A percentile compares a stretch with the other conserved stretches of the same genome.
Evolutionary conservation across 2,329 filamentous ascomycete species (phyloP).

Genomic region (Fonsecaea multimorphosa): DNA sequence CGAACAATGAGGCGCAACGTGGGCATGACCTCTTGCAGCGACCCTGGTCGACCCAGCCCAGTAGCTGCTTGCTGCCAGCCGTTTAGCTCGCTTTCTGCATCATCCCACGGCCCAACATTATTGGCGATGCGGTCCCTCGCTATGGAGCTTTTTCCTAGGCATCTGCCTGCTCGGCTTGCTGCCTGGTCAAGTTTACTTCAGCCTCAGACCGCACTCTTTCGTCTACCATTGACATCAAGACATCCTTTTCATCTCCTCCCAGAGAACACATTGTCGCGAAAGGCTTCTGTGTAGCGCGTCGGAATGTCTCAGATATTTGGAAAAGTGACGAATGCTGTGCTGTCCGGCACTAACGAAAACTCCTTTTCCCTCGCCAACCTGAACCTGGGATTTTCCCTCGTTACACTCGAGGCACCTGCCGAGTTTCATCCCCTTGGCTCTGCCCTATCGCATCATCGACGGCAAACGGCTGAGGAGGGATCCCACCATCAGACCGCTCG

Average conservation of each 20-base stretch:
- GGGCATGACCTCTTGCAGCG: neutral
- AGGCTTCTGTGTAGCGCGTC: neutral
- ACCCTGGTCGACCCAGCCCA: neutral
- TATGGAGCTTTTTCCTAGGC: too few species aligned
- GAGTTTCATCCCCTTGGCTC: constrained; percentile 47
- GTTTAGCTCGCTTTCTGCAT: neutral
- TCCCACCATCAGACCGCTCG: constrained; percentile 47
- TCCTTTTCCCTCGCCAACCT: constrained; percentile 39
- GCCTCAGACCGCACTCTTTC: neutral
- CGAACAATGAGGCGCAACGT: neutral
- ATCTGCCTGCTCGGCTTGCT: neutral
- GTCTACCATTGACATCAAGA: neutral
- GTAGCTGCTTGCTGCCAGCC: too few species aligned
- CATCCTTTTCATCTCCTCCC: neutral
- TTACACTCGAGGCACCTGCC: constrained; percentile 50
- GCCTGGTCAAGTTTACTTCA: neutral
- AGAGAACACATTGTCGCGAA: neutral
- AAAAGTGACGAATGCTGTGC: constrained; percentile 2
- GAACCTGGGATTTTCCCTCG: constrained; percentile 54
- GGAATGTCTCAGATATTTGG: constrained; percentile 7
- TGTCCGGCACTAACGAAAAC: constrained; percentile 22
- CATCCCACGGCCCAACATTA: neutral
- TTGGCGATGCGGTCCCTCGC: neutral
- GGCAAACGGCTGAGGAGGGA: constrained; percentile 48
- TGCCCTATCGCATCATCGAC: constrained; percentile 42